Conservation (phyloP, 257 asterid genomes). For the Asclepias syriaca region DNA sequence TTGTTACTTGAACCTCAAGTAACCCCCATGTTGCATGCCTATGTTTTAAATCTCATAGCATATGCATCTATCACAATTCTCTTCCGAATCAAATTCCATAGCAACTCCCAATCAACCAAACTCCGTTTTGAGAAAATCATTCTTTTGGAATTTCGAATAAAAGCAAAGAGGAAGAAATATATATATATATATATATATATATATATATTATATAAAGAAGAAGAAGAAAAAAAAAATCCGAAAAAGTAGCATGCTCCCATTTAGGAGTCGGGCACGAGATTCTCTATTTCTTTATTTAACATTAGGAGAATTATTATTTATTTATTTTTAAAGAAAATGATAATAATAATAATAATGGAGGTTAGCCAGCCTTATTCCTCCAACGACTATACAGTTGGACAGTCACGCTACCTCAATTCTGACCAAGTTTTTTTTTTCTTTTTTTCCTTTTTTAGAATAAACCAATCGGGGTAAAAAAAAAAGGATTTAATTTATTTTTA, state of each 20-base stretch:
- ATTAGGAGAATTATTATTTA: too few relatives aligned
- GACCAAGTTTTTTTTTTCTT: background rate
- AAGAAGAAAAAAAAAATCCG: background rate
- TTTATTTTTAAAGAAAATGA: too few relatives aligned
- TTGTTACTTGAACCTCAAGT: too few relatives aligned
- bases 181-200: too few relatives aligned
- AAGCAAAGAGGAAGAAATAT: too few relatives aligned
- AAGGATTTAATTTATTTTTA: too few relatives aligned
- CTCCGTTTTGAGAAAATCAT: too few relatives aligned
- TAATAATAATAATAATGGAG: too few relatives aligned
- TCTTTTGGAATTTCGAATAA: background rate
- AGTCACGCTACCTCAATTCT: background rate
- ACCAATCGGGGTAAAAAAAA: too few relatives aligned
- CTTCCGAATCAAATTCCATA: too few relatives aligned
- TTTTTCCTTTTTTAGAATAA: background rate
- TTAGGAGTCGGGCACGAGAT: background rate
- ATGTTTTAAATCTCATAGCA: background rate
- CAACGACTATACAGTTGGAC: background rate
- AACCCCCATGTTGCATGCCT: too few relatives aligned
- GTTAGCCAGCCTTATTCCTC: conserved; percentile 15
- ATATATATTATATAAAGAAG: too few relatives aligned
- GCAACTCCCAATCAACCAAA: background rate
- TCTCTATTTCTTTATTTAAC: background rate
- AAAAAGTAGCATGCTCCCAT: background rate
- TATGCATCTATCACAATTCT: background rate